Conservation (phyloP, 352 stramenopile genomes). For the Globisporangium echinulatum region DNA sequence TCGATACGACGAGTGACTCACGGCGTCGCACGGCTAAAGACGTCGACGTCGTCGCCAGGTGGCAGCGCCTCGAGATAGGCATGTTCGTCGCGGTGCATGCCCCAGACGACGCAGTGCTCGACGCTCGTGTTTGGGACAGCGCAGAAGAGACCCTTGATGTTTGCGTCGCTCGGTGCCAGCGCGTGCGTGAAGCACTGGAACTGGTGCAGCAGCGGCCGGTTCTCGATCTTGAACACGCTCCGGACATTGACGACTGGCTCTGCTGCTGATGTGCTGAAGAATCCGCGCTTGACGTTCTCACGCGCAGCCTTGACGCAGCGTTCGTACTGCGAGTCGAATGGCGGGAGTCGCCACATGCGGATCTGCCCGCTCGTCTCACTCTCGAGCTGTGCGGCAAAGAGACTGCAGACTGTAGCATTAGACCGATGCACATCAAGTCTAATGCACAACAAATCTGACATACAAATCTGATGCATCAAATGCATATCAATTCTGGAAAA, state of each 20-base stretch:
- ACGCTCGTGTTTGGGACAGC: slow-evolving; percentile 42
- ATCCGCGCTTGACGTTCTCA: slow-evolving; percentile 61
- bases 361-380: slow-evolving; percentile 55
- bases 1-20: background rate
- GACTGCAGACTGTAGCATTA: slow-evolving; percentile 13
- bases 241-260: slow-evolving; percentile 37
- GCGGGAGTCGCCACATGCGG: slow-evolving; percentile 36
- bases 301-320: slow-evolving; percentile 60
- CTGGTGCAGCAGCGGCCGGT: slow-evolving; percentile 39
- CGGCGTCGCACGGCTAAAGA: slow-evolving; percentile 31
- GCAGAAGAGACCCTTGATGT: slow-evolving; percentile 81
- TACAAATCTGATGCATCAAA: too few species aligned
- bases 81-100: slow-evolving; percentile 32
- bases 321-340: slow-evolving; percentile 39
- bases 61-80: background rate
- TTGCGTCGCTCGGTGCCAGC: slow-evolving; percentile 15
- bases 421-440: background rate
- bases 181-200: slow-evolving; percentile 45
- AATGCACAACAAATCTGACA: background rate
- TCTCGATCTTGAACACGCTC: slow-evolving; percentile 81
- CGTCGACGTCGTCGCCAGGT: slow-evolving; percentile 8
- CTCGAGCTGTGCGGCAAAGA: slow-evolving; percentile 58
- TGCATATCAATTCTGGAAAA: too few species aligned
- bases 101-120: slow-evolving; percentile 53
- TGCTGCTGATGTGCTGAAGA: slow-evolving; percentile 18